Base-by-base conservation (phyloP, 768 basidiomycete species). In the Leucosporidium creatinivorum region DNA sequence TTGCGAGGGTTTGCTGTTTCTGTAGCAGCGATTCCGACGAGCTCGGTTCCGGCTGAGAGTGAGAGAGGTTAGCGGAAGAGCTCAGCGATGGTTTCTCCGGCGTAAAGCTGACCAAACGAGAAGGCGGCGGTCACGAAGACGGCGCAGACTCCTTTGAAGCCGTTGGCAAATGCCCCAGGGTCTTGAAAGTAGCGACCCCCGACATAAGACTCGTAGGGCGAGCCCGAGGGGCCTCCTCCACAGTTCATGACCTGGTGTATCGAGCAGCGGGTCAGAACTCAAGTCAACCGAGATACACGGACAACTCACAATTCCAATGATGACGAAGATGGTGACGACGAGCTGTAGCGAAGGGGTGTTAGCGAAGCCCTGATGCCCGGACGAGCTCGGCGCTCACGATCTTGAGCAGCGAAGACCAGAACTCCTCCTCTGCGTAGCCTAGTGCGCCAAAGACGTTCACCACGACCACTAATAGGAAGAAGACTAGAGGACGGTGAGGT, bases 1-100 rank as follows among this genome's bases (percentile, higher is more conserved):
- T 83, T 84, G 0, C 89, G 84, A 1, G 93, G 93, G 77, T 94
- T 91, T 21, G 73, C 68, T 25, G 74, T 74, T 78, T 96, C 93
- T 6, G 91, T 91, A 4, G 93, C 93, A 4, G 93, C 93, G 64
- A 96, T 87, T 28, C 91, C 93, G 64, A 96, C 81, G 70, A 90
- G 88, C 78, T 96, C 92, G 0, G 92, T 94, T 21, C 74, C 75
- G 36, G 72, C 18, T 50, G 59, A 33, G 33, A n/a, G 33, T 10
- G 33, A 33, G 10, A 33, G 33, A 33, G n/a, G 33, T 33, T 33
- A 33, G 33, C 33, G 33, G 10, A 33, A 5, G 33, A 10, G 33
- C 33, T 33, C 33, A 10, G 33, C 33, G 33, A 33, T 4, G 33
- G 33, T 10, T 33, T 5, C 10, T 33, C 10, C 33, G 33, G 33